Evolutionary conservation across 805 yeast species (phyloP).

Genomic region (Millerozyma acaciae): DNA sequence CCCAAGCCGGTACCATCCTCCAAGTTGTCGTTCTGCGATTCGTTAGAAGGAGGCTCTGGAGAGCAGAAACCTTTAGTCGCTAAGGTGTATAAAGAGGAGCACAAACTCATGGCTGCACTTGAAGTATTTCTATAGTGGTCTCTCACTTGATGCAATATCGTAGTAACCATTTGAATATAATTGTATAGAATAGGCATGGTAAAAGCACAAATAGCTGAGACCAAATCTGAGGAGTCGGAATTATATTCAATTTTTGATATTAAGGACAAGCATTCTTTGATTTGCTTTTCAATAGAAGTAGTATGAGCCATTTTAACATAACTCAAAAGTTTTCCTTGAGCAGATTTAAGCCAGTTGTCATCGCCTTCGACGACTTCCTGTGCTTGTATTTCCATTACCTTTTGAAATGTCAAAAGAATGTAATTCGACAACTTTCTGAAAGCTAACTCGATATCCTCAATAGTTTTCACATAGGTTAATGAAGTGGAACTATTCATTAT

Average conservation of each 20-base stretch:
- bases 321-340: constrained; percentile 43
- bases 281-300: constrained; percentile 28
- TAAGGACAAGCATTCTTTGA: constrained; percentile 31
- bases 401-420: constrained; percentile 67
- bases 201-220: constrained; percentile 49
- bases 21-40: constrained; percentile 55
- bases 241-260: constrained; percentile 37
- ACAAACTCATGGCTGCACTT: constrained; percentile 58
- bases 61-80: constrained; percentile 87
- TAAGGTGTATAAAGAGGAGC: constrained; percentile 53
- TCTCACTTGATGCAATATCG: constrained; percentile 43
- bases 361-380: constrained; percentile 36
- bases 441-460: constrained; percentile 41
- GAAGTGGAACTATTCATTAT: constrained; percentile 24
- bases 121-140: constrained; percentile 51
- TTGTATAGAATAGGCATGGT: constrained; percentile 61
- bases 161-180: constrained; percentile 48
- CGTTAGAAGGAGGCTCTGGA: constrained; percentile 73
- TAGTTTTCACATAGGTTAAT: constrained; percentile 10
- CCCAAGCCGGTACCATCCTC: constrained; percentile 92
- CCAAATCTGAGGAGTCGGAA: constrained; percentile 29
- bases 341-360: constrained; percentile 63
- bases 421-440: constrained; percentile 53
- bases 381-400: constrained; percentile 37
- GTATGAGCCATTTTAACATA: constrained; percentile 43